Percentiles rank a stretch among this genome's conserved stretches.
Evolutionary conservation across 495 filamentous ascomycete species (phyloP).

Genomic region (Xeromyces bisporus): DNA sequence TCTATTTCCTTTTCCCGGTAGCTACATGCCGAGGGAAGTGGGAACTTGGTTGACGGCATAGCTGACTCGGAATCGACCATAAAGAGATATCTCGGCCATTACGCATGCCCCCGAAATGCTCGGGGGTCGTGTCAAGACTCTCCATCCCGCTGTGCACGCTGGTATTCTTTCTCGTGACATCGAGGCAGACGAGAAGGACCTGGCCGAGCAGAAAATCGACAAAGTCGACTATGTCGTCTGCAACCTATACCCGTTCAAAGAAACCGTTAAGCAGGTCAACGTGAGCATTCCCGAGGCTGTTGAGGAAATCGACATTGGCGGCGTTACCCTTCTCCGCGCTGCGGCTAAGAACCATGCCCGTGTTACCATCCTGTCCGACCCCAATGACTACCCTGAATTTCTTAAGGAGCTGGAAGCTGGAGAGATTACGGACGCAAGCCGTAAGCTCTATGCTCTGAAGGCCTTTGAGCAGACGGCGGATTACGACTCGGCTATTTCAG

Average conservation of each 20-base stretch:
- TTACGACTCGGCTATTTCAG: slow-evolving; percentile 85
- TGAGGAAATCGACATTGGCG: slow-evolving; percentile 96
- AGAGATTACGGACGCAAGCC: slow-evolving; percentile 64
- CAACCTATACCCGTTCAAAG: slow-evolving; percentile 98
- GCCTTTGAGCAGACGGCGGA: slow-evolving; percentile 98
- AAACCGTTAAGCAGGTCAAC: slow-evolving; percentile 89
- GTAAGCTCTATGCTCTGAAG: slow-evolving; percentile 82
- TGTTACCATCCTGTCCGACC: slow-evolving; percentile 89
- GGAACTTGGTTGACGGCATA: neutral
- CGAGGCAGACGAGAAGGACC: slow-evolving; percentile 85
- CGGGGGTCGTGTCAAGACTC: slow-evolving; percentile 86
- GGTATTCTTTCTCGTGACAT: slow-evolving; percentile 86
- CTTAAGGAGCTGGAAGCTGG: slow-evolving; percentile 75
- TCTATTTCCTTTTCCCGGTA: too few species aligned
- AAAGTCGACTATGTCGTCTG: slow-evolving; percentile 98
- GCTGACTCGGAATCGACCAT: neutral
- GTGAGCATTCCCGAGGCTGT: slow-evolving; percentile 92
- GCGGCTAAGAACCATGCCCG: slow-evolving; percentile 94
- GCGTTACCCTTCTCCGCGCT: slow-evolving; percentile 87
- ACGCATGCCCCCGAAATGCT: slow-evolving; percentile 99
- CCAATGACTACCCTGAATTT: slow-evolving; percentile 84
- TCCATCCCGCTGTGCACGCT: slow-evolving; percentile 88
- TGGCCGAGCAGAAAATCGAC: slow-evolving; percentile 88
- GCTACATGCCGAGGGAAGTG: too few species aligned
- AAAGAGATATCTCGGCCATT: slow-evolving; percentile 86